Percentiles rank a stretch among this genome's conserved stretches.
Conservation (phyloP, 805 yeast genomes). For the Myxozyma lipomycoides region DNA sequence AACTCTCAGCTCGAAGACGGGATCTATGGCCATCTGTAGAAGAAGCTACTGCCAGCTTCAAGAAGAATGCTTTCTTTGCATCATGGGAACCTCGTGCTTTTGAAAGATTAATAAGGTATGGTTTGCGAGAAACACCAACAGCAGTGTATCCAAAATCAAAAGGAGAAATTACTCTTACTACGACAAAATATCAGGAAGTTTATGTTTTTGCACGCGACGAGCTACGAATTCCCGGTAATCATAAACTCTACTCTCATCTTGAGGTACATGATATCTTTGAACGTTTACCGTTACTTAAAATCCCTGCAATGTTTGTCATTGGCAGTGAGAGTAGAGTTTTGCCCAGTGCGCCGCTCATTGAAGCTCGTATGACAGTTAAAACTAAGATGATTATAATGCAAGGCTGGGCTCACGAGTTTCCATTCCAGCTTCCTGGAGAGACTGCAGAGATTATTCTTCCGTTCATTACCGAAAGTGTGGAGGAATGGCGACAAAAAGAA, state of each 20-base stretch:
- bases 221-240: background rate
- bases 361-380: conserved; percentile 2
- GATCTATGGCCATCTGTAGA: conserved; percentile 25
- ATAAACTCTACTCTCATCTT: background rate
- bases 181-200: conserved; percentile 24
- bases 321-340: conserved; percentile 7
- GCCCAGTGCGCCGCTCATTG: background rate
- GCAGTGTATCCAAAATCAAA: background rate
- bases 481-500: background rate
- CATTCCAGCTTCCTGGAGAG: conserved; percentile 9
- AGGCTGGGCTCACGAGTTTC: conserved; percentile 11
- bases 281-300: background rate
- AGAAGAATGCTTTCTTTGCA: conserved; percentile 6
- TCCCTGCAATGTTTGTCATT: conserved; percentile 10
- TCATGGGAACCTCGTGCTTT: conserved; percentile 22
- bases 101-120: conserved; percentile 19
- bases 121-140: conserved; percentile 23
- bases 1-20: conserved; percentile 15
- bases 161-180: conserved; percentile 24
- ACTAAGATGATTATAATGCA: conserved; percentile 7
- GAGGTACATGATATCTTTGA: background rate
- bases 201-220: background rate
- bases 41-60: conserved; percentile 11
- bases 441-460: conserved; percentile 8
- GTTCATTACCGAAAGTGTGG: conserved; percentile 1